Evolutionary conservation across 108 stramenopile species (phyloP).

Genomic region (Thalassiosira profunda): DNA sequence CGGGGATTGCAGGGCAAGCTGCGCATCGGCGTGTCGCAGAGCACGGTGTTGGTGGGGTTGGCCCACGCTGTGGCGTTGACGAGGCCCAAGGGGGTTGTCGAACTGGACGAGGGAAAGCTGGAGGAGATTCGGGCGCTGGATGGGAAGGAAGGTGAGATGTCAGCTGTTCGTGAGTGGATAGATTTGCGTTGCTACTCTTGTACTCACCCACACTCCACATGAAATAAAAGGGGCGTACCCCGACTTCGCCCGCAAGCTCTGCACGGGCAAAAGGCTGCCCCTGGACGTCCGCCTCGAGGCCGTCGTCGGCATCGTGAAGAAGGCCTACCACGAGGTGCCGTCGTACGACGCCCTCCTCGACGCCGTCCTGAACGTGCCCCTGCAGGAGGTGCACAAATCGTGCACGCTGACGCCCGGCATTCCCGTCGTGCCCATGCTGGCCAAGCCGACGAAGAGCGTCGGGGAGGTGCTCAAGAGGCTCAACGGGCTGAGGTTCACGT

Average conservation of each 20-base stretch:
- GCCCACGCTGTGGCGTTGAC: slow-evolving; percentile 91
- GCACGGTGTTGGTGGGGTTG: slow-evolving; percentile 95
- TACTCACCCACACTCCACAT: neutral
- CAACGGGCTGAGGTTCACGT: slow-evolving; percentile 92
- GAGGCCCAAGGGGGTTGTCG: slow-evolving; percentile 47
- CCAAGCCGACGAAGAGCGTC: slow-evolving; percentile 95
- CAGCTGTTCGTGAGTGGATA: neutral
- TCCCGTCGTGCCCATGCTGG: slow-evolving; percentile 99
- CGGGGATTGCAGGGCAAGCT: slow-evolving; percentile 99
- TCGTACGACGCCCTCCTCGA: slow-evolving; percentile 90
- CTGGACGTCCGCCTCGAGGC: slow-evolving; percentile 84
- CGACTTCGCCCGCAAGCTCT: slow-evolving; percentile 44
- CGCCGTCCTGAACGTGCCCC: slow-evolving; percentile 81
- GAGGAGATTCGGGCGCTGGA: slow-evolving; percentile 44
- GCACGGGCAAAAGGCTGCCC: slow-evolving; percentile 45
- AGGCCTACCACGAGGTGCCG: slow-evolving; percentile 97
- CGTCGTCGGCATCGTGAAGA: slow-evolving; percentile 92
- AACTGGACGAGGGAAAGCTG: slow-evolving; percentile 32
- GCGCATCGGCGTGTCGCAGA: slow-evolving; percentile 95
- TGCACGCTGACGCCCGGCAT: slow-evolving; percentile 95
- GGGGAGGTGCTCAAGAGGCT: slow-evolving; percentile 96
- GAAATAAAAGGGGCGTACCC: slow-evolving; percentile 45
- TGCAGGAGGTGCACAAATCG: slow-evolving; percentile 66
- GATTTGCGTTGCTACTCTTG: neutral
- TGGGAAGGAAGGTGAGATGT: slow-evolving; percentile 21